Evolutionary conservation across 352 stramenopile genomes (phyloP), one percentile per base, ranked within the genome.

Genomic region (Globisporangium paddicum): DNA sequence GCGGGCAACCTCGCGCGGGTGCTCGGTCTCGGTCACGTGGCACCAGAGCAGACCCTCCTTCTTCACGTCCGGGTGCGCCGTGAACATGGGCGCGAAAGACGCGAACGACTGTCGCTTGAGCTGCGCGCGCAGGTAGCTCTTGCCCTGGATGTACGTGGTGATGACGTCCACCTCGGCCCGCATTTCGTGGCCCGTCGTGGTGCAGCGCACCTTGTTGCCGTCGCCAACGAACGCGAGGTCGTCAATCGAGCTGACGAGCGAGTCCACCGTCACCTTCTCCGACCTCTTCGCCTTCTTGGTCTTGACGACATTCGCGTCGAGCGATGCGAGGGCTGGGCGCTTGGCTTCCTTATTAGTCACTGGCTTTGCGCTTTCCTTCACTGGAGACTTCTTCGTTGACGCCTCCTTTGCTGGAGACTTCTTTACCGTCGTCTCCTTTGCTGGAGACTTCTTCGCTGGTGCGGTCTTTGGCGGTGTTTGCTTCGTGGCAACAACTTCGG

Each of bases 171-270:
- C 48, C 16, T 86, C 73, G 4, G 80, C 80, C 58, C 78, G 76
- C 76, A 90, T 87, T 55, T 90, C 80, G 53, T 90, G 80, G 11
- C 76, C 69, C 3, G 80, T 90, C 6, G 71, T 81, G 18, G 63
- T 71, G 64, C 80, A 90, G 32, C 75, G 75, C 42, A 90, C 78
- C 18, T 73, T 71, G 46, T 34, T 51, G 18, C 72, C 63, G 3
- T 86, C 72, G 13, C 66, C 66, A 32, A 70, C 48, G 61, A 82
- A 85, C 38, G 66, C 70, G 26, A 90, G 25, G 47, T 87, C 78
- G 25, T 53, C 40, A 37, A 44, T 37, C 4, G 69, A 71, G 11
- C 66, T 65, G 14, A 90, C 76, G 11, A 90, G 65, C 21, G 59
- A 63, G 45, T 74, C 69, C 26, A 89, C 68, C 16, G 63, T 58